Percentiles rank a stretch among this genome's conserved stretches.
These are phyloP conservation scores for Podila horticola DNA, from an alignment of 192 early-diverging fungal genomes.

Conservation along the genomic window DNA sequence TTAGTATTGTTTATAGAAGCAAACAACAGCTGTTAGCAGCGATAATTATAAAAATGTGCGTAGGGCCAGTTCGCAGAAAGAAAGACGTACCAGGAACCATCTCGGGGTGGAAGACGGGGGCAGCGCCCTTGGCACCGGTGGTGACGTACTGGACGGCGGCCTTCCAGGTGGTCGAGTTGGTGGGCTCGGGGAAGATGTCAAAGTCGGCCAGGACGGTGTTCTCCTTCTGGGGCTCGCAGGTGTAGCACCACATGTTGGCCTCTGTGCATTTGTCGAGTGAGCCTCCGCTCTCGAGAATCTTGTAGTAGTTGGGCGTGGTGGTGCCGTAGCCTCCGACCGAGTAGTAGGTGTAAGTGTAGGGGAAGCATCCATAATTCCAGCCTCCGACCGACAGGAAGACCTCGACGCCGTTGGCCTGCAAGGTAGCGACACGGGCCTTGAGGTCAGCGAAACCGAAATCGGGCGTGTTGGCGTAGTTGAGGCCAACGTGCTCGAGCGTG, in stretches of 20 bases:
- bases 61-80: not conserved
- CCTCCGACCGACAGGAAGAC: constrained; percentile 52
- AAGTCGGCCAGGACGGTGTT: constrained; percentile 39
- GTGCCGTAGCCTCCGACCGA: constrained; percentile 50
- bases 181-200: constrained; percentile 54
- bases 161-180: constrained; percentile 44
- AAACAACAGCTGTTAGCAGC: not conserved
- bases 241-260: constrained; percentile 56
- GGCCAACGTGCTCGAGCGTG: constrained; percentile 35
- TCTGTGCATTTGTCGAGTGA: constrained; percentile 34
- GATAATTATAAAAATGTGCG: not conserved
- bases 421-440: constrained; percentile 23
- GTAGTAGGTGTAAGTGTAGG: constrained; percentile 47
- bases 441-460: constrained; percentile 51
- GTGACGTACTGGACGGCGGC: constrained; percentile 27
- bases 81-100: constrained; percentile 27
- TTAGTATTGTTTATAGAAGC: not conserved
- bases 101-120: constrained; percentile 43
- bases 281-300: constrained; percentile 40
- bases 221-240: constrained; percentile 44
- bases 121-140: constrained; percentile 21
- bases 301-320: constrained; percentile 51
- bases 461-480: constrained; percentile 30
- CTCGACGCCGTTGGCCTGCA: constrained; percentile 39
- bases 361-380: constrained; percentile 54